Evolutionary conservation across 2,329 filamentous ascomycete species (phyloP).

Genomic region (Massarina eburnea): DNA sequence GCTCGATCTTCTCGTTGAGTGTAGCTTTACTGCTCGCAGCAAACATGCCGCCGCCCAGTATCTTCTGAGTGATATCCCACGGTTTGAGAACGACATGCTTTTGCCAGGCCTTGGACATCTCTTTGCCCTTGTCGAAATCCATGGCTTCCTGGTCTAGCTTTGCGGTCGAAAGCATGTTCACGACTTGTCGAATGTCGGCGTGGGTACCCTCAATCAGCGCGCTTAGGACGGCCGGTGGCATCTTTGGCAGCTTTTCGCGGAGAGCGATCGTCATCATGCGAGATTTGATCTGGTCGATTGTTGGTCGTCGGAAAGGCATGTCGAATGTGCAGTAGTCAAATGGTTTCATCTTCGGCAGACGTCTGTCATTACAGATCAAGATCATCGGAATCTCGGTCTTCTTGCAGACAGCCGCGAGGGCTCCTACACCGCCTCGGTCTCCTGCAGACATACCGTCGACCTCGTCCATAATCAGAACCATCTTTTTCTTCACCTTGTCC

Average conservation of each 20-base stretch:
- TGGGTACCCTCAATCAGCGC: constrained; percentile 93
- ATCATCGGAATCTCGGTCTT: constrained; percentile 95
- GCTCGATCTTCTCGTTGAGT: constrained; percentile 94
- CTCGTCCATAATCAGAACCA: constrained; percentile 97
- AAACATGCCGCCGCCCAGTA: constrained; percentile 86
- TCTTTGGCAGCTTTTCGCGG: constrained; percentile 77
- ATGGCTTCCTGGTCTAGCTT: constrained; percentile 83
- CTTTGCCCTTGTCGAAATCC: constrained; percentile 82
- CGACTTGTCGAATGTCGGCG: constrained; percentile 94
- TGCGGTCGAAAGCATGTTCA: constrained; percentile 96
- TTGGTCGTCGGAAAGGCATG: constrained; percentile 84
- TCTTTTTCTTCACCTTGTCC: constrained; percentile 81
- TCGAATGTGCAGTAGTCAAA: constrained; percentile 88
- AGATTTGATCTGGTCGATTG: constrained; percentile 85
- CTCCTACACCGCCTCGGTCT: constrained; percentile 92
- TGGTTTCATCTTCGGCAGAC: constrained; percentile 94
- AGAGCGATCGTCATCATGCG: constrained; percentile 95
- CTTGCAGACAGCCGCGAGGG: constrained; percentile 90
- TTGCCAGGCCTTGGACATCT: constrained; percentile 97
- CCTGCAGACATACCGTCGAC: constrained; percentile 98
- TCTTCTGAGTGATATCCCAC: constrained; percentile 96
- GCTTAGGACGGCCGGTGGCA: constrained; percentile 81
- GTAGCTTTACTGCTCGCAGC: constrained; percentile 79
- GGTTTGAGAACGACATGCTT: constrained; percentile 96
- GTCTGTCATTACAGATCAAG: constrained; percentile 95